Evolutionary conservation across 768 basidiomycete species (phyloP), one percentile per base, ranked within the genome.

Genomic region (Panaeolus papilionaceus): DNA sequence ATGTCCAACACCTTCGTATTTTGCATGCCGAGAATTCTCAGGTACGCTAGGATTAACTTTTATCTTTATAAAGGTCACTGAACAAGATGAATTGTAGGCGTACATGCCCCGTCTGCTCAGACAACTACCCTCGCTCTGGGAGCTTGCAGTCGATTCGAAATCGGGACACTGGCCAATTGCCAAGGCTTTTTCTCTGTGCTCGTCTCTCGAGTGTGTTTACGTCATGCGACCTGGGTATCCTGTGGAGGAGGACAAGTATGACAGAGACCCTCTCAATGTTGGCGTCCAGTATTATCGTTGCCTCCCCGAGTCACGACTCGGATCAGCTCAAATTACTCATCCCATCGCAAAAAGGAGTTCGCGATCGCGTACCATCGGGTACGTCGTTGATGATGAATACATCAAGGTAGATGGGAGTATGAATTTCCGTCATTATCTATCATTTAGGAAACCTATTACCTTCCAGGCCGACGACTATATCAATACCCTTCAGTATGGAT

Each of bases 401-500:
- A 37, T 58, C 26, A 58, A 58, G 33, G 54, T 33, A 7, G 54
- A 58, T 33, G 54, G 54, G 26, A 28, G 54, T n/a, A 58, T 58
- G 54, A 58, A 58, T 16, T 58, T 58, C 28, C 26, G 54, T 10
- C 54, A 58, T 58, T 58, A 58, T 16, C 16, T 58, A 7, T 58
- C 54, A 3, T 58, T 58, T 28, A 58, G 54, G 33, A 58, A 58
- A n/a, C 54, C 54, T 5, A 33, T n/a, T 18, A 58, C 54, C 6
- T 58, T 58, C 28, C 54, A 33, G 16, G 26, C 54, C n/a, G 54
- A 58, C 28, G 54, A 58, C 14, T 58, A 58, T 58, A 58, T 58
- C 26, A 58, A 58, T 16, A 58, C 54, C 14, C 54, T 58, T 4
- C 54, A 58, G 54, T 33, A 58, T 33, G 54, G 54, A 10, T 58